Percentiles rank a stretch among this genome's conserved stretches.
These are phyloP conservation scores for Alternaria atra DNA, from an alignment of 2,329 filamentous ascomycete genomes.

Conservation along the genomic window DNA sequence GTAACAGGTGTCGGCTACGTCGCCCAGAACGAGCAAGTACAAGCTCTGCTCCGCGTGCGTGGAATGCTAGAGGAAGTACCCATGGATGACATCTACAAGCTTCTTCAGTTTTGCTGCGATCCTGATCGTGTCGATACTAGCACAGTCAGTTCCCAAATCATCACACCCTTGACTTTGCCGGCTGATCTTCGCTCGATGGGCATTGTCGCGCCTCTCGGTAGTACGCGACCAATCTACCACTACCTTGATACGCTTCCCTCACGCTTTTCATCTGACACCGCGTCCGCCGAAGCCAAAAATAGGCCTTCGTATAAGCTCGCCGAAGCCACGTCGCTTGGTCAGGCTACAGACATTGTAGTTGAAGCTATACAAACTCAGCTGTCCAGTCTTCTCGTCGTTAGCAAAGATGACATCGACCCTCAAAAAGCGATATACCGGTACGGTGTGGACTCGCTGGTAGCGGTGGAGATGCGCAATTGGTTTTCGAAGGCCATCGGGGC, in stretches of 20 bases:
- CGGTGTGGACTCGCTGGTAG: conserved; percentile 39
- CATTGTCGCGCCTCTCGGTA: conserved; percentile 26
- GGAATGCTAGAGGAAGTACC: conserved; percentile 24
- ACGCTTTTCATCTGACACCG: conserved; percentile 7
- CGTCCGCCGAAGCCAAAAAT: conserved; percentile 13
- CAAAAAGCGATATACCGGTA: conserved; percentile 33
- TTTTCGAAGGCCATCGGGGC: conserved; percentile 22
- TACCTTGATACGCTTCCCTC: conserved; percentile 18
- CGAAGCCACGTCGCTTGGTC: conserved; percentile 13
- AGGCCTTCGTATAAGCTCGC: conserved; percentile 12
- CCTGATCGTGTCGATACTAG: conserved; percentile 9
- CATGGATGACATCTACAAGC: conserved; percentile 27
- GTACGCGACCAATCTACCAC: conserved; percentile 21
- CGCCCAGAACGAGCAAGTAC: conserved; percentile 23
- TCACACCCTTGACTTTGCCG: conserved; percentile 26
- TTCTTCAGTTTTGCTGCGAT: conserved; percentile 31
- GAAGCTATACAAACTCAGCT: conserved; percentile 24
- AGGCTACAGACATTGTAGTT: conserved; percentile 20
- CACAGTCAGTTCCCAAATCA: conserved; percentile 22
- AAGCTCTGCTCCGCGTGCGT: conserved; percentile 15
- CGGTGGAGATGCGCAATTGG: conserved; percentile 38
- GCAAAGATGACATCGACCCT: conserved; percentile 33
- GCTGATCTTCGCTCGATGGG: conserved; percentile 25
- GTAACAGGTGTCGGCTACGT: conserved; percentile 26
- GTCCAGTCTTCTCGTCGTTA: conserved; percentile 19